Evolutionary conservation across 352 stramenopile species (phyloP).

Genomic region (Elongisporangium senticosum): DNA sequence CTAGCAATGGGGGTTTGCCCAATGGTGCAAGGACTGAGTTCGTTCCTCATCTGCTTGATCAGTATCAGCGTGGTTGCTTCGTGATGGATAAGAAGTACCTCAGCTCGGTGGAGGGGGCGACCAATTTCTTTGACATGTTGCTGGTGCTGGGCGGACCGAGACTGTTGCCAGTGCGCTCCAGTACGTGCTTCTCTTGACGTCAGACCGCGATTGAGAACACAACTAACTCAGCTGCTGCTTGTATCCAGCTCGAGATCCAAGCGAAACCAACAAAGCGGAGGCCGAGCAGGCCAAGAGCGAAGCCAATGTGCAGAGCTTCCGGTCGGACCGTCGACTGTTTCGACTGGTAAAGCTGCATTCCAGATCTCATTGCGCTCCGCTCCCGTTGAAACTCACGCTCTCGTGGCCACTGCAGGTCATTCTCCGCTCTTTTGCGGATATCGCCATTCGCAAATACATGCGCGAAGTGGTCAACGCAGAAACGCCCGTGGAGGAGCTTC

Average conservation of each 20-base stretch:
- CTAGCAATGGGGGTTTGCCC: too few species aligned
- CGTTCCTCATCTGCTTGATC: neutral
- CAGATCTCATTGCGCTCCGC: neutral
- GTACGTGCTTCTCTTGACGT: conserved; percentile 19
- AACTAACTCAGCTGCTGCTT: neutral
- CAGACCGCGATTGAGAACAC: neutral
- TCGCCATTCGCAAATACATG: conserved; percentile 58
- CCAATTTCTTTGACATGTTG: conserved; percentile 63
- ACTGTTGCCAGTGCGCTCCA: conserved; percentile 44
- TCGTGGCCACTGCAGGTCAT: conserved; percentile 32
- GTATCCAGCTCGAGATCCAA: conserved; percentile 29
- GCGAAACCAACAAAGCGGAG: conserved; percentile 49
- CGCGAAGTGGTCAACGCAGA: conserved; percentile 32
- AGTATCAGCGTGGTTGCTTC: conserved; percentile 54
- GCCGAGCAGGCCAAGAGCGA: conserved; percentile 55
- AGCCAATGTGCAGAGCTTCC: conserved; percentile 75
- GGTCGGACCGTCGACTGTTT: conserved; percentile 67
- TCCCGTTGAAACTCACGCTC: neutral
- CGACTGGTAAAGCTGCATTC: conserved; percentile 35
- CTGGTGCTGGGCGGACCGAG: conserved; percentile 48
- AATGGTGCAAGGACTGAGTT: neutral
- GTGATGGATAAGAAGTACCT: conserved; percentile 42
- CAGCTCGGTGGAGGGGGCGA: conserved; percentile 19
- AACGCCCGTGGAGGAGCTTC: conserved; percentile 1
- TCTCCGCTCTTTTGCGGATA: conserved; percentile 59